phyloP scores from a whole-genome alignment of 2,329 filamentous ascomycete species.

The Lasiodiplodia hormozganensis region DNA sequence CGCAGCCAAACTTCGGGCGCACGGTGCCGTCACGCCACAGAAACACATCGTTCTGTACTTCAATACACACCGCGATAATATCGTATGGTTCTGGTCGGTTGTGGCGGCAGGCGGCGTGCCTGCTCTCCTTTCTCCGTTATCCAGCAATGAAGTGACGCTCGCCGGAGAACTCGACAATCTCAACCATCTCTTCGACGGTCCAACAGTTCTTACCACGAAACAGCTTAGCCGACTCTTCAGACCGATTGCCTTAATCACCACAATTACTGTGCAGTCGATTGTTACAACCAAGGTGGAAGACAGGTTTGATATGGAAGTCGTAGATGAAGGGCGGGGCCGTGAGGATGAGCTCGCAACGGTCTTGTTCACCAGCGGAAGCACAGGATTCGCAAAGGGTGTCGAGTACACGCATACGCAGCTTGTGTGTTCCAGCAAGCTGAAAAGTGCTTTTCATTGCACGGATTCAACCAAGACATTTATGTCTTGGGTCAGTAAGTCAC shows the following conservation, averaged over 20 bases:
- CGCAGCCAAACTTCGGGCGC: slow-evolving; percentile 14
- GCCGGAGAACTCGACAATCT: slow-evolving; percentile 25
- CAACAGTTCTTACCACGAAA: slow-evolving; percentile 23
- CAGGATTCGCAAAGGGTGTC: slow-evolving; percentile 60
- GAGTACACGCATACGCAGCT: slow-evolving; percentile 53
- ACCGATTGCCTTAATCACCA: neutral
- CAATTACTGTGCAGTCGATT: slow-evolving; percentile 7
- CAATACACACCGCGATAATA: slow-evolving; percentile 23
- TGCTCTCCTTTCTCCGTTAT: slow-evolving; percentile 24
- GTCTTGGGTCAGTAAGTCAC: slow-evolving; percentile 29
- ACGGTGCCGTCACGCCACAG: slow-evolving; percentile 3
- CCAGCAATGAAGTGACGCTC: slow-evolving; percentile 24
- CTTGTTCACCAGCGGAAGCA: slow-evolving; percentile 48
- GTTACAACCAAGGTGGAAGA: slow-evolving; percentile 19
- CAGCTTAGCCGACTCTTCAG: slow-evolving; percentile 12
- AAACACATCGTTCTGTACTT: slow-evolving; percentile 26
- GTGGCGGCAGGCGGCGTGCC: slow-evolving; percentile 23
- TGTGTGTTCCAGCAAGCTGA: slow-evolving; percentile 33
- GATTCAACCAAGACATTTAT: slow-evolving; percentile 25
- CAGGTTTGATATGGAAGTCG: neutral
- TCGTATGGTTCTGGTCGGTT: slow-evolving; percentile 27
- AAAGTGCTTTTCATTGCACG: slow-evolving; percentile 5
- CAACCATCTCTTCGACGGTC: slow-evolving; percentile 24
- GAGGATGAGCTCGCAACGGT: slow-evolving; percentile 19
- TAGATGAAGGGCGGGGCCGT: slow-evolving; percentile 9